Evolutionary conservation across 345 rosid genomes (phyloP), one percentile per base, ranked within the genome.

Genomic region (Lumnitzera racemosa): DNA sequence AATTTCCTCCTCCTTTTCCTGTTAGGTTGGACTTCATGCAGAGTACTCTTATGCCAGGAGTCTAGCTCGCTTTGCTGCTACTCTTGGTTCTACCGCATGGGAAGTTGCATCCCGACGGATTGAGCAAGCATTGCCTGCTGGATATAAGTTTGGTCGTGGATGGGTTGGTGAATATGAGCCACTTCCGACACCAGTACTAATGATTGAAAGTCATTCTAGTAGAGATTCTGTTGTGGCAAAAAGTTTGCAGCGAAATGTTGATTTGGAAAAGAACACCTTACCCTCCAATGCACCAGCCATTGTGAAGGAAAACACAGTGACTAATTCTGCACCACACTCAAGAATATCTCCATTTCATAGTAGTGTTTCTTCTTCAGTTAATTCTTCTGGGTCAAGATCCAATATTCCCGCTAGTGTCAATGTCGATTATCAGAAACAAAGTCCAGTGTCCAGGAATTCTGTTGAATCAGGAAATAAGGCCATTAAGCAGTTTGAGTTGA

Each of bases 111-210:
- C 94, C 13, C 80, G 81, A 65, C 75, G 86, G 78, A 86, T 89
- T 73, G 86, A 89, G 73, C 79, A 74, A 74, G 75, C 87, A 65
- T 66, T 90, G 56, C 94, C 90, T 61, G 59, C 75, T 54, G 96
- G 83, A 25, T 76, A 71, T 68, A 81, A 90, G 73, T 89, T 75
- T 70, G 96, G 96, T 53, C 87, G 81, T 52, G 96, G 96, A 29
- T 89, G 96, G 96, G 96, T 89, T 49, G 91, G 83, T 61, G 96
- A 89, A 64, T 89, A 89, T 48, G 94, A 89, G 69, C 96, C 98
- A 2, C 86, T 86, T 67, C 86, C 96, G 57, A 81, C 88, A 23
- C 88, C 96, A n/a, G 82, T 91, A 63, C 75, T 88, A 72, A 64
- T 80, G 72, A 60, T 78, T 52, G 90, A 85, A 59, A 72, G 61